phyloP scores from a whole-genome alignment of 1,284 basidiomycete genomes.

The Malassezia pachydermatis region DNA sequence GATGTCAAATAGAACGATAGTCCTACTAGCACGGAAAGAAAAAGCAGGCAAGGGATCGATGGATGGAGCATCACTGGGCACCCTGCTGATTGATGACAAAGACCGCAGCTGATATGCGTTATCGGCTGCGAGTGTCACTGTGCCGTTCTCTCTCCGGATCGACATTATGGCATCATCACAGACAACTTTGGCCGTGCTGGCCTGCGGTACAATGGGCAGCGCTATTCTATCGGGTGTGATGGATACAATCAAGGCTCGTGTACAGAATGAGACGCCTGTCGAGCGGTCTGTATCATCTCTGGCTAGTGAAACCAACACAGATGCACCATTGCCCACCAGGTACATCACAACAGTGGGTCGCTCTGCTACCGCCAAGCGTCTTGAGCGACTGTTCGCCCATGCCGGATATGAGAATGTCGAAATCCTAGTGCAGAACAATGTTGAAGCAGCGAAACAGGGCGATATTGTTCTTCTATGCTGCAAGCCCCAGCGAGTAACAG shows the following conservation, averaged over 20 bases:
- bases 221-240: constrained; percentile 86
- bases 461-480: constrained; percentile 63
- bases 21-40: no score
- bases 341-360: constrained; percentile 84
- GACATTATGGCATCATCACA: no score
- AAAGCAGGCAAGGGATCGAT: no score
- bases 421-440: constrained; percentile 59
- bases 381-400: constrained; percentile 58
- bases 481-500: constrained; percentile 78
- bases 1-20: no score
- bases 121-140: no score
- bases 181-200: constrained; percentile 37
- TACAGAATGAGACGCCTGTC: not conserved
- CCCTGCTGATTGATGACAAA: no score
- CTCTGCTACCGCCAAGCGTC: constrained; percentile 63
- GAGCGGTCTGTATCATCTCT: not conserved
- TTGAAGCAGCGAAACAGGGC: constrained; percentile 61
- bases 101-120: no score
- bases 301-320: constrained; percentile 12
- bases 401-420: constrained; percentile 54
- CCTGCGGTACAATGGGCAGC: constrained; percentile 94
- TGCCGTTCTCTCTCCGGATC: no score
- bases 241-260: constrained; percentile 30
- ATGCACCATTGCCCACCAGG: constrained; percentile 57
- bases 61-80: no score